Conservation (phyloP, 768 basidiomycete genomes). For the Lactifluus pinguis region DNA sequence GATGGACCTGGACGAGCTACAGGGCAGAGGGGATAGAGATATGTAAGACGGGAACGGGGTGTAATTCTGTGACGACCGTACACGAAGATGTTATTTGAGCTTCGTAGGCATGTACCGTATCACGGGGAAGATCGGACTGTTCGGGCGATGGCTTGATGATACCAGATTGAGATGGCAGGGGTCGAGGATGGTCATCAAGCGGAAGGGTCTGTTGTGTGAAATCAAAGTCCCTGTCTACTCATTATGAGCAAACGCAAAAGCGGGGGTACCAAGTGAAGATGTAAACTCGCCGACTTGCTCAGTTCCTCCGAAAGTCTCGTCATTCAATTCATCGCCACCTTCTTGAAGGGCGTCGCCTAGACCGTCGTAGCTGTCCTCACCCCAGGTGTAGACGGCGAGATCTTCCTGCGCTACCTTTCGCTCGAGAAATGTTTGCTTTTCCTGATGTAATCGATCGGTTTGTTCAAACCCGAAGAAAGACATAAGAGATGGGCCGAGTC, state of each 20-base stretch:
- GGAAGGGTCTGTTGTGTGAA: slow-evolving; percentile 47
- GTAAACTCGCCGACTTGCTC: slow-evolving; percentile 61
- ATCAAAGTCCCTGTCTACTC: slow-evolving; percentile 83
- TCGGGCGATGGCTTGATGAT: background rate
- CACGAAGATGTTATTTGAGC: slow-evolving; percentile 20
- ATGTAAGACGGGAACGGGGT: slow-evolving; percentile 22
- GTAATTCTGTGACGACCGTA: slow-evolving; percentile 23
- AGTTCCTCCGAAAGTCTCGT: slow-evolving; percentile 85
- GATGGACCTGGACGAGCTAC: slow-evolving; percentile 51
- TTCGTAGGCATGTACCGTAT: slow-evolving; percentile 10
- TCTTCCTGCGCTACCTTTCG: slow-evolving; percentile 52
- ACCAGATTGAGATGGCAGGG: background rate
- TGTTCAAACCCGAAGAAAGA: slow-evolving; percentile 76
- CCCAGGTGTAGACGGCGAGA: slow-evolving; percentile 89
- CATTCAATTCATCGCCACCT: slow-evolving; percentile 87
- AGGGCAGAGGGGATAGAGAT: slow-evolving; percentile 27
- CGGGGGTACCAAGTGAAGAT: background rate
- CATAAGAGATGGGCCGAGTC: slow-evolving; percentile 31
- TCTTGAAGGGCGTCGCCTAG: slow-evolving; percentile 83
- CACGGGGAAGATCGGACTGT: slow-evolving; percentile 7
- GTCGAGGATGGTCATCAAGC: slow-evolving; percentile 22
- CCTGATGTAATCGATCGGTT: slow-evolving; percentile 47
- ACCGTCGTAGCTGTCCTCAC: slow-evolving; percentile 82
- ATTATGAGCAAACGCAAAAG: background rate
- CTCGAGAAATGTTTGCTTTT: slow-evolving; percentile 48